phyloP scores from a whole-genome alignment of 2,329 filamentous ascomycete genomes.

The Geosmithia putterillii region DNA sequence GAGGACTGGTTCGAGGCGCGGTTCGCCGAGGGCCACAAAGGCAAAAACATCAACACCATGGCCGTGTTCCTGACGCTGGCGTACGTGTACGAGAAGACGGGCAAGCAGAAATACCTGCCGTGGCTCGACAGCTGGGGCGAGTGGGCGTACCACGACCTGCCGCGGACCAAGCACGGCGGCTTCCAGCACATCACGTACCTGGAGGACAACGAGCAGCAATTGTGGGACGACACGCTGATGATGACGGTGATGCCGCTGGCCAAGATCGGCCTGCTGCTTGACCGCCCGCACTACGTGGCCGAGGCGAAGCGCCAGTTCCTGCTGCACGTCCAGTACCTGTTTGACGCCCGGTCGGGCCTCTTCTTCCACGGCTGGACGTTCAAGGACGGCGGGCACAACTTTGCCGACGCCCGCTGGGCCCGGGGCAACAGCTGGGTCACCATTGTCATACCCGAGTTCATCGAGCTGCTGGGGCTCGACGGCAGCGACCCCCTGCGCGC shows the following conservation, averaged over 20 bases:
- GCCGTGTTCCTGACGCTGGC: conserved; percentile 65
- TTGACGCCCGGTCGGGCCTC: conserved; percentile 57
- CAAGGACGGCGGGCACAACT: conserved; percentile 51
- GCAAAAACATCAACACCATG: conserved; percentile 83
- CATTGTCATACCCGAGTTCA: conserved; percentile 72
- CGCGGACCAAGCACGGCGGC: conserved; percentile 56
- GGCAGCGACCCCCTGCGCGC: conserved; percentile 50
- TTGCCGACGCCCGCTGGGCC: conserved; percentile 45
- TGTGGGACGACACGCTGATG: conserved; percentile 82
- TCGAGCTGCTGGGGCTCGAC: conserved; percentile 56
- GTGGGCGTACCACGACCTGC: conserved; percentile 69
- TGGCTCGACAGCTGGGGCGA: conserved; percentile 76
- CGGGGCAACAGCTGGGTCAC: conserved; percentile 63
- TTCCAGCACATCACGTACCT: conserved; percentile 70
- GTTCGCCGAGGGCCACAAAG: conserved; percentile 58
- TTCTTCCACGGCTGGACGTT: conserved; percentile 82
- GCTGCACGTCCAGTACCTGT: conserved; percentile 67
- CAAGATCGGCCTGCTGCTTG: conserved; percentile 63
- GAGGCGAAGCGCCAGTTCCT: conserved; percentile 72
- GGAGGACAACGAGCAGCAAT: conserved; percentile 57
- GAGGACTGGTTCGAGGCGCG: conserved; percentile 61
- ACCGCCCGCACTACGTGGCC: conserved; percentile 59
- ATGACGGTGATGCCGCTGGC: conserved; percentile 75
- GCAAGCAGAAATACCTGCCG: conserved; percentile 55
- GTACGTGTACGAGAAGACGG: conserved; percentile 64